Evolutionary conservation across 768 basidiomycete species (phyloP), one percentile per base, ranked within the genome.

Genomic region (Chalciporus sphaerocephalus): DNA sequence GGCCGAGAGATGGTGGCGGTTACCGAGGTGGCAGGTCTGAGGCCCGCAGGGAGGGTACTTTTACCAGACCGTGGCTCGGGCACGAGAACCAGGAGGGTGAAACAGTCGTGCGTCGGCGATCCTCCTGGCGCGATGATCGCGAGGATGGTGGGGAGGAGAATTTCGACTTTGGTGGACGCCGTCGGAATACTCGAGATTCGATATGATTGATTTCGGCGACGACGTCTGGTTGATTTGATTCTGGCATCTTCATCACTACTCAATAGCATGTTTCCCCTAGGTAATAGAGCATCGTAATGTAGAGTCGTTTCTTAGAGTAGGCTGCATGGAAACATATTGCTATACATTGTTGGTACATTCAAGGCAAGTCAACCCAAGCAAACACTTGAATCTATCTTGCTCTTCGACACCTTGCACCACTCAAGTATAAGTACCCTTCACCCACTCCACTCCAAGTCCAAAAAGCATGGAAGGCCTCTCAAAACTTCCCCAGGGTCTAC

Each of bases 401-500:
- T n/a, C n/a, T n/a, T n/a, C n/a, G n/a, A n/a, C n/a, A n/a, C n/a
- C 30, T 32, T 28, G 9, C 45, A n/a, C 37, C 24, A 49, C 34
- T 36, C 20, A 7, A n/a, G n/a, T n/a, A n/a, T n/a, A n/a, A n/a
- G n/a, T n/a, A n/a, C n/a, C 45, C 39, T 10, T 32, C 16, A 38
- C 41, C 20, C 30, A 37, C 42, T 39, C 20, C 13, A 32, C 15
- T 32, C 6, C 13, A 25, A n/a, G 30, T 37, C 5, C n/a, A 37
- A 40, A 3, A 30, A 45, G 17, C n/a, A 65, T 65, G 64, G 61
- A 59, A 50, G 44, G 54, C 15, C 42, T 55, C 38, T 4, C 51
- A 48, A 56, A 59, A 17, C 56, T 64, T 2, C 61, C 63, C 9
- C 59, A 52, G 24, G 66, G 59, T 25, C 42, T 64, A 32, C 54